These are phyloP conservation scores for Galerina marginata DNA, from an alignment of 768 basidiomycete species.

Conservation along the genomic window DNA sequence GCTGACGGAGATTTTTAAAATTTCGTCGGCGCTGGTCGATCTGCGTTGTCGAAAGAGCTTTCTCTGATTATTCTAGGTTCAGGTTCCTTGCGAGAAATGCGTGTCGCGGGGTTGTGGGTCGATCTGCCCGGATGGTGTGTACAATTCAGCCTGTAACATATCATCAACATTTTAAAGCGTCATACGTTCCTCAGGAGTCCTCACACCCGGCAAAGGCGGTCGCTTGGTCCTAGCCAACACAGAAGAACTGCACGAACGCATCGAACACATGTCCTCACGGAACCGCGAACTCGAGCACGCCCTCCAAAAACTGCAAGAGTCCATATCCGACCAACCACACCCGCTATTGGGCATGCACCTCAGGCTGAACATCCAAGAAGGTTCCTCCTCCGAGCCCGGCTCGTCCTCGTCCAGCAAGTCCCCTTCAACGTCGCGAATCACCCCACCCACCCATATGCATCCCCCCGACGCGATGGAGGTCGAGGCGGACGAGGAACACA, in stretches of 20 bases:
- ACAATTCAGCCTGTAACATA: slow-evolving; percentile 1
- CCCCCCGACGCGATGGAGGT: slow-evolving; percentile 18
- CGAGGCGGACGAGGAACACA: slow-evolving; percentile 43
- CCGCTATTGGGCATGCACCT: slow-evolving; percentile 46
- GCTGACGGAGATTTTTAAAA: slow-evolving; percentile 3
- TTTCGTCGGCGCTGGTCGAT: slow-evolving; percentile 17
- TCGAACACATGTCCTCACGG: slow-evolving; percentile 58
- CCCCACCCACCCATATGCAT: slow-evolving; percentile 8
- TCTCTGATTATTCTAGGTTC: slow-evolving; percentile 5
- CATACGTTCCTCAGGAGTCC: slow-evolving; percentile 43
- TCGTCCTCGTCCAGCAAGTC: slow-evolving; percentile 33
- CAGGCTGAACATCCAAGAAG: slow-evolving; percentile 22
- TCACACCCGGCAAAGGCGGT: slow-evolving; percentile 66
- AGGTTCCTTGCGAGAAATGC: slow-evolving; percentile 84
- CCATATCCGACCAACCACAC: slow-evolving; percentile 54
- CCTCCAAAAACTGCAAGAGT: slow-evolving; percentile 52
- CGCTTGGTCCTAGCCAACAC: slow-evolving; percentile 70
- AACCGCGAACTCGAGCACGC: slow-evolving; percentile 67
- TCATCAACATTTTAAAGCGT: too few relatives aligned
- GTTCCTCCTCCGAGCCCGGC: slow-evolving; percentile 24
- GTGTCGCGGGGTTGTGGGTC: slow-evolving; percentile 74
- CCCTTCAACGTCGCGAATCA: slow-evolving; percentile 15
- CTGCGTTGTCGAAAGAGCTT: background rate
- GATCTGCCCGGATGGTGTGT: slow-evolving; percentile 76
- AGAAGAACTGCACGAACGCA: slow-evolving; percentile 70